These are phyloP conservation scores for Ustilago bromivora DNA, from an alignment of 1,284 basidiomycete species.

Conservation along the genomic window DNA sequence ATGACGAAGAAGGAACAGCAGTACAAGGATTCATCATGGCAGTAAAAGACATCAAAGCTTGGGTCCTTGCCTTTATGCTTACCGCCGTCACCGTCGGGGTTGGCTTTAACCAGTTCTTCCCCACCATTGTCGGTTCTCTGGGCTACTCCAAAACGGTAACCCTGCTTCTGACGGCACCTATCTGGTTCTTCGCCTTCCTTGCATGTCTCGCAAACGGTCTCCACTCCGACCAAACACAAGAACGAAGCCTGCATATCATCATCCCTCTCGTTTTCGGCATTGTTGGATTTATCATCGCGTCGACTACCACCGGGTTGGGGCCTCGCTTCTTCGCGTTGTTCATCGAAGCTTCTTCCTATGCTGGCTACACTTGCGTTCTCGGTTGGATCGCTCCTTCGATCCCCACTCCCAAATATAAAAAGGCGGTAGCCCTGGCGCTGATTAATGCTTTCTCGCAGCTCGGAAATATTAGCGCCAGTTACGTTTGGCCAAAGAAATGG, in stretches of 20 bases:
- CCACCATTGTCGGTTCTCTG: conserved; percentile 57
- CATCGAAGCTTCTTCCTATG: conserved; percentile 52
- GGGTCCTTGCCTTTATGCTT: conserved; percentile 54
- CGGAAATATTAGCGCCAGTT: conserved; percentile 70
- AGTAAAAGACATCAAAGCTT: conserved; percentile 52
- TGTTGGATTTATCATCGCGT: conserved; percentile 59
- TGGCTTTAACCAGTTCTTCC: conserved; percentile 67
- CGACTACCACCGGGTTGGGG: conserved; percentile 34
- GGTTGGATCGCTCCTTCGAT: conserved; percentile 56
- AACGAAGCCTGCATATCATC: conserved; percentile 56
- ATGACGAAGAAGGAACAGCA: conserved; percentile 72
- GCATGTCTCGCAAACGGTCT: conserved; percentile 54
- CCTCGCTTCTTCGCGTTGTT: conserved; percentile 57
- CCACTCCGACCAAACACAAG: conserved; percentile 51
- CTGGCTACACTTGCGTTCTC: conserved; percentile 53
- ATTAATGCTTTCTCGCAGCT: conserved; percentile 71
- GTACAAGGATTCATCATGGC: conserved; percentile 50
- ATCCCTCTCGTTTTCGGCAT: conserved; percentile 42
- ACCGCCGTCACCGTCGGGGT: conserved; percentile 35
- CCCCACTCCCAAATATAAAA: conserved; percentile 56
- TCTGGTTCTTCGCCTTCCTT: conserved; percentile 60
- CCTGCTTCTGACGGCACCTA: conserved; percentile 53
- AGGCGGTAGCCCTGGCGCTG: conserved; percentile 51
- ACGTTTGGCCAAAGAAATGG: conserved; percentile 57
- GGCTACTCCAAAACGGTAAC: conserved; percentile 50